Evolutionary conservation across 202 grass and related monocot genomes (phyloP), one percentile per base, ranked within the genome.

Genomic region (Schoenoplectus tabernaemontani): DNA sequence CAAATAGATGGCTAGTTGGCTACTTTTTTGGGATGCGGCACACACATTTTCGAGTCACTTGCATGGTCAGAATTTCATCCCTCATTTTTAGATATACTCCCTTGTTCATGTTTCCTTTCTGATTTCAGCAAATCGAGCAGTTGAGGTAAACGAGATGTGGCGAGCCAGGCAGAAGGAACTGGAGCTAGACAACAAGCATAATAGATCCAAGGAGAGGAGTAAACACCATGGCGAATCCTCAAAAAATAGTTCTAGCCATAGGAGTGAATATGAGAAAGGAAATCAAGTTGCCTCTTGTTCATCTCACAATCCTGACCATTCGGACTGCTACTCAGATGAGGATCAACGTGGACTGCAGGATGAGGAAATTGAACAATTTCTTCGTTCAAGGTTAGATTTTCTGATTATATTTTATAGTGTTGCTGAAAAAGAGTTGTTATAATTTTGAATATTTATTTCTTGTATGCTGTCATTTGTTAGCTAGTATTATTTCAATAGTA

Each of bases 61-160:
- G 34, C 26, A 39, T 43, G 4, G 42, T 48, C 67, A 48, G 39
- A 59, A 20, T 23, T 33, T 57, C 34, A 50, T 83, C 17, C 44
- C 44, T 77, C 44, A 63, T 24, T 64, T 76, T 65, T 47, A 66
- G 63, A 65, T 47, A 77, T n/a, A 75, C 57, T 83, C 9, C 10
- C 2, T 77, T 39, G 48, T 51, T 38, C 42, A 64, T 83, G 48
- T 34, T 83, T 83, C 19, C 9, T 44, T 61, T 87, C 82, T 22
- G n/a, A 30, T 22, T 87, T 42, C 84, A 97, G 94, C 91, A 78
- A 97, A 97, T 76, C 84, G 84, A 88, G 87, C 75, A 81, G 86
- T 93, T 28, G 94, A 93, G 86, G 85, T 97, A 7, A 32, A 88
- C 59, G 94, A 97, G 82, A 93, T 97, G 94, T 97, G 94, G 94